Base-by-base conservation (phyloP, 805 yeast genomes). In the Wickerhamomyces pijperi region DNA sequence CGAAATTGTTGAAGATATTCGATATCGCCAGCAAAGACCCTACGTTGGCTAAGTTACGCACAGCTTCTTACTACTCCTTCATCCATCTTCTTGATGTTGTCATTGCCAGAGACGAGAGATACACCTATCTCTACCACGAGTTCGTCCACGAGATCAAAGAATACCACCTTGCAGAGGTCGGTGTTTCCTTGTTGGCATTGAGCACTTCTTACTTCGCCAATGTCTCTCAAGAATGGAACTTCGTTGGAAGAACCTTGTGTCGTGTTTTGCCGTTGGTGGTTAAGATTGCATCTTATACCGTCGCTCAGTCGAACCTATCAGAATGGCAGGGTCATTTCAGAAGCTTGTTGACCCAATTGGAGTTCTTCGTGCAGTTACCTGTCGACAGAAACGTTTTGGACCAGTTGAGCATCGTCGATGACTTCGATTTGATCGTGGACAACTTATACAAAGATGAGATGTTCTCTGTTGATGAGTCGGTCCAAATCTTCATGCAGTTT, bases 31-130 rank as follows among this genome's bases (percentile, higher is more conserved):
- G 15, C 36, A 44, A 36, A 31, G 32, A 28, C 6, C 38, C 23
- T 37, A 45, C 21, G 37, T 42, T 33, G 45, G 44, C 16, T 18
- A 60, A 32, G n/a, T 51, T 70, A 37, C 29, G n/a, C 14, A 40
- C 47, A 2, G 54, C 68, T 6, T 51, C 63, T 13, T 79, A 79
- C 54, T 73, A 72, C 46, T 68, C 82, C 2, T 63, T 76, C 28
- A 72, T 79, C 34, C 78, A 76, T 45, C 58, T 78, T 39, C 55
- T 82, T 28, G 85, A 80, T 55, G 65, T 75, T 37, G 67, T 78
- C 15, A 62, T 79, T 48, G 84, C 82, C 3, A 71, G 79, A 50
- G 78, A 77, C 50, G 79, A 76, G 43, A 80, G 76, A 45, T 75
- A 76, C 55, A 63, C 72, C 33, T 71, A 72, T 44, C 50, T 78